Evolutionary conservation across 2,329 filamentous ascomycete genomes (phyloP), one percentile per base, ranked within the genome.

Genomic region (Epichloe sylvatica): DNA sequence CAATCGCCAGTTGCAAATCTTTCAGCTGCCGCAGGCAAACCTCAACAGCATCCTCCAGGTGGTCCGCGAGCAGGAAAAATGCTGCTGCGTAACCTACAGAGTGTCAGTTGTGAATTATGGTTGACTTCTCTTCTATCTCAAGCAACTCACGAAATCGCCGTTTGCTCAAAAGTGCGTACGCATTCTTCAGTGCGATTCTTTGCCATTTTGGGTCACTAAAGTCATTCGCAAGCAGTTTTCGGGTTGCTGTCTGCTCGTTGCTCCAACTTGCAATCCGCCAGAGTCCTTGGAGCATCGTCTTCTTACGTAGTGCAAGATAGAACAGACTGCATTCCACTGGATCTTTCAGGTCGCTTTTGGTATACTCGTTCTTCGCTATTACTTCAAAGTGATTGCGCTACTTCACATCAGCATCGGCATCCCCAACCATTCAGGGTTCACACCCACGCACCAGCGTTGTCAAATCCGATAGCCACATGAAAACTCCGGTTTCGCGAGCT

Each of bases 201-300:
- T 79, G 85, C 86, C 92, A 97, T 57, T 86, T 84, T 0, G 82
- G 76, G 53, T 95, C 86, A 4, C 80, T 75, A 64, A 98, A 98
- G 63, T 97, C 89, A 60, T 96, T 94, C n/a, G 83, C 77, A 21
- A 98, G 71, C 33, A 98, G 74, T 53, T 78, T 81, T 52, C 83
- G 78, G 0, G 92, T 98, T 0, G 84, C 81, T 2, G 67, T 71
- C 65, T 97, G 92, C 64, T 98, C 94, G 51, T 77, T 80, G 58
- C 94, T 84, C 83, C 92, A 92, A 39, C 73, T 80, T 5, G 92
- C 90, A 78, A 97, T 96, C 17, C 94, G 81, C 92, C 92, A 98
- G 0, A 98, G 73, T 0, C 89, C 90, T 56, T 94, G 79, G 1
- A 98, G 76, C 0, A 97, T 84, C 2, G 84, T 76, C 65, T 98